Evolutionary conservation across 139 green algal species (phyloP).

Genomic region (Dunaliella primolecta): DNA sequence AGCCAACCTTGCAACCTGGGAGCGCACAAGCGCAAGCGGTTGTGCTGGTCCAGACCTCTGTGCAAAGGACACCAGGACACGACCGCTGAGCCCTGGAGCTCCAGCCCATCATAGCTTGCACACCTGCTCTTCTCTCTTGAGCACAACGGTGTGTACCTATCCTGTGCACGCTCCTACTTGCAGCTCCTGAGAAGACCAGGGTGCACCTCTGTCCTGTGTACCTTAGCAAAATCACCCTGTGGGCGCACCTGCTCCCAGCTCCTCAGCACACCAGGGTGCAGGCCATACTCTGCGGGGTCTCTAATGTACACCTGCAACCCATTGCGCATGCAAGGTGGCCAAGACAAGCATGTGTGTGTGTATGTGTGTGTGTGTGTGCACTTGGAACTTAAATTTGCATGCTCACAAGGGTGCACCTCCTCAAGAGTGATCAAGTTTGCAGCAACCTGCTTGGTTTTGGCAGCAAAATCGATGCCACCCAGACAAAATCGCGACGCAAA

Average conservation of each 20-base stretch:
- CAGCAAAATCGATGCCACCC: too few species aligned
- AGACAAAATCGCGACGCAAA: too few species aligned
- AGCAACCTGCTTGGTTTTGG: too few species aligned
- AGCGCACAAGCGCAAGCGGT: too few species aligned
- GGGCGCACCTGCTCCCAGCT: not conserved
- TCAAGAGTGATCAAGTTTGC: not conserved
- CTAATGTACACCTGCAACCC: not conserved
- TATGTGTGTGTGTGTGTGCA: not conserved
- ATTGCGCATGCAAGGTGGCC: not conserved
- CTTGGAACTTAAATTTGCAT: not conserved
- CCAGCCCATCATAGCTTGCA: not conserved
- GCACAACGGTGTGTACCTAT: not conserved
- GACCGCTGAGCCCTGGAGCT: not conserved
- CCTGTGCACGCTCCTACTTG: not conserved
- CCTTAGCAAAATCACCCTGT: not conserved
- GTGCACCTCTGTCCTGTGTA: not conserved
- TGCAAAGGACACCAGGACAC: too few species aligned
- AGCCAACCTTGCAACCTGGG: too few species aligned
- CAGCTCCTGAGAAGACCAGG: not conserved
- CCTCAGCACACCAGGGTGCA: not conserved
- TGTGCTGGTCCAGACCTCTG: too few species aligned
- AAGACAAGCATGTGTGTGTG: not conserved
- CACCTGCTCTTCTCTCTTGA: not conserved
- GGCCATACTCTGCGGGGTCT: not conserved
- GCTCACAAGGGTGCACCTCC: not conserved